These are phyloP conservation scores for Mesostigma viride DNA, from an alignment of 139 green algal species.

Conservation along the genomic window DNA sequence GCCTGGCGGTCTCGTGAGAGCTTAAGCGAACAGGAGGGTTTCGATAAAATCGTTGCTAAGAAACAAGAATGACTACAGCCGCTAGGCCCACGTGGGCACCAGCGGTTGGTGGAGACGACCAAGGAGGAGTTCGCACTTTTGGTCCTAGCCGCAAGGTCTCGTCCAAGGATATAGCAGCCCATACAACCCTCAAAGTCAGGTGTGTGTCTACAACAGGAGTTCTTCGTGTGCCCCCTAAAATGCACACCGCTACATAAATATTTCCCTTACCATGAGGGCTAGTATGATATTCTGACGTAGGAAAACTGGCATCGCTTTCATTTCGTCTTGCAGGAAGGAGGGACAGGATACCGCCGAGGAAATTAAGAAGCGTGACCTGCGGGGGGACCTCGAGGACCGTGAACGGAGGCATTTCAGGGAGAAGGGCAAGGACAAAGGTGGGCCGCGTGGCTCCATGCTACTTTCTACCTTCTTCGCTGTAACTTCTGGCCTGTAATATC, in stretches of 20 bases:
- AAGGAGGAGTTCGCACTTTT: slow-evolving; percentile 39
- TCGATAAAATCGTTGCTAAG: too few species aligned
- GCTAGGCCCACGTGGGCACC: slow-evolving; percentile 41
- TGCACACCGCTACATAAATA: neutral
- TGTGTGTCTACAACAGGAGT: neutral
- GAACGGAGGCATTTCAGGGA: slow-evolving; percentile 16
- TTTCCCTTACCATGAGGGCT: neutral
- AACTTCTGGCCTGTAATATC: neutral
- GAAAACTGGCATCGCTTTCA: neutral
- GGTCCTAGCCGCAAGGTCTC: slow-evolving; percentile 31
- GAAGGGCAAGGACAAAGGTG: slow-evolving; percentile 14
- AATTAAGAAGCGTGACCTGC: slow-evolving; percentile 25
- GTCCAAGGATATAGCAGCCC: slow-evolving; percentile 26
- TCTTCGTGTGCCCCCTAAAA: neutral
- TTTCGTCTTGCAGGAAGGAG: slow-evolving; percentile 2
- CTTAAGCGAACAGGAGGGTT: too few species aligned
- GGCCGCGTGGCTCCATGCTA: too few species aligned
- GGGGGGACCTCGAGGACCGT: slow-evolving; percentile 26
- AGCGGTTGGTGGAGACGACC: slow-evolving; percentile 38
- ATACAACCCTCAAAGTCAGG: slow-evolving; percentile 37
- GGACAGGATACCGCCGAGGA: slow-evolving; percentile 22
- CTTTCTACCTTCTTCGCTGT: neutral
- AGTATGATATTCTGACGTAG: neutral
- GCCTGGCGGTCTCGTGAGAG: too few species aligned
- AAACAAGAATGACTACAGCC: slow-evolving; percentile 47